Percentiles rank a stretch among this genome's conserved stretches.
These are phyloP conservation scores for Dryas integrifolia DNA, from an alignment of 331 rosid species.

Conservation along the genomic window DNA sequence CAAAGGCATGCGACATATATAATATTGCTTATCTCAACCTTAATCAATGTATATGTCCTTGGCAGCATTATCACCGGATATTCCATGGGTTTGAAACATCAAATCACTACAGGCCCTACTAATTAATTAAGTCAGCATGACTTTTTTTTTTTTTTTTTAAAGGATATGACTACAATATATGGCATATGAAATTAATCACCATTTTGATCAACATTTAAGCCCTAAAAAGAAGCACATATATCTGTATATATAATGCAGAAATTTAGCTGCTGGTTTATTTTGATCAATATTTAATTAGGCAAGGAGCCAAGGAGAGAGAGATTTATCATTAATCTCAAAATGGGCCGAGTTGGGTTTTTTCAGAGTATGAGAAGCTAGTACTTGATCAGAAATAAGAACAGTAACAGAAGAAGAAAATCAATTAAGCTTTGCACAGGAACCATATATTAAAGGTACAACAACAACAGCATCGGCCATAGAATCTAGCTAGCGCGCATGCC, in stretches of 20 bases:
- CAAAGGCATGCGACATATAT: neutral
- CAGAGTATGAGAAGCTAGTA: conserved; percentile 32
- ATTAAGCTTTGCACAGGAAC: neutral
- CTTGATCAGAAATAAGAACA: neutral
- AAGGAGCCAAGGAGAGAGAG: neutral
- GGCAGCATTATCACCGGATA: conserved; percentile 6
- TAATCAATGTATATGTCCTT: conserved; percentile 8
- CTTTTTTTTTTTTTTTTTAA: too few relatives aligned
- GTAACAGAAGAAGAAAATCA: neutral
- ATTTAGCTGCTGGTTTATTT: neutral
- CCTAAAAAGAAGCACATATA: conserved; percentile 13
- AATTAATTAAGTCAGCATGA: too few relatives aligned
- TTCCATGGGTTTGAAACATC: neutral
- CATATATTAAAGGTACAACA: neutral
- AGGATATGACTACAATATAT: too few relatives aligned
- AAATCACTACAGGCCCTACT: too few relatives aligned
- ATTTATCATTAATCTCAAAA: neutral
- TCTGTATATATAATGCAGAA: neutral
- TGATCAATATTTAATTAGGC: neutral
- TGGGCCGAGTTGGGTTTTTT: conserved; percentile 30
- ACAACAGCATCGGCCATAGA: neutral
- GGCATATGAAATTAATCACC: too few relatives aligned
- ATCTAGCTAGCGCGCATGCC: neutral
- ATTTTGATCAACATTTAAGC: too few relatives aligned
- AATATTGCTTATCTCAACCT: neutral